A percentile compares a stretch with the other conserved stretches of the same genome.
phyloP scores from a whole-genome alignment of 495 filamentous ascomycete species.

The Parathielavia hyrcaniae region DNA sequence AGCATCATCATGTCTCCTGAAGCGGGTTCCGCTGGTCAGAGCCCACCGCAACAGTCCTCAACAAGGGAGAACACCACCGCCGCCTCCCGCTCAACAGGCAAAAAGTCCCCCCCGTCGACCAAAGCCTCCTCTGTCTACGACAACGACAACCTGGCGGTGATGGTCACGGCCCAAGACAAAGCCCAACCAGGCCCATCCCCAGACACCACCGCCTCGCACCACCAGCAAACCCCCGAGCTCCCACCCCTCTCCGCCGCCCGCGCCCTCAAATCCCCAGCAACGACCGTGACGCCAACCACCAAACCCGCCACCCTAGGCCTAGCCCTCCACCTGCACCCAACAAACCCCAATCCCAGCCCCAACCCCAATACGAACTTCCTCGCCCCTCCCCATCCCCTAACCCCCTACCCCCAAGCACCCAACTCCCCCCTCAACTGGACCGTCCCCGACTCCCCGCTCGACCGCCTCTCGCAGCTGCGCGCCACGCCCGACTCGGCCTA shows the following conservation, averaged over 20 bases:
- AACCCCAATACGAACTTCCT: slow-evolving; percentile 3
- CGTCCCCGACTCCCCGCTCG: slow-evolving; percentile 16
- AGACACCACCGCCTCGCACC: neutral
- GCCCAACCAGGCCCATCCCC: neutral
- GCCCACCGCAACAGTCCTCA: neutral
- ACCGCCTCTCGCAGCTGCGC: slow-evolving; percentile 21
- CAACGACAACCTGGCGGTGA: slow-evolving; percentile 7
- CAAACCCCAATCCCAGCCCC: neutral
- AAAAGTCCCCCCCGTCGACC: slow-evolving; percentile 10
- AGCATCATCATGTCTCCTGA: slow-evolving; percentile 7
- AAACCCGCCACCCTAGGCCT: slow-evolving; percentile 10
- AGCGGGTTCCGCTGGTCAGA: neutral
- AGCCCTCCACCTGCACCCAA: slow-evolving; percentile 3
- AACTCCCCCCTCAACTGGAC: slow-evolving; percentile 7
- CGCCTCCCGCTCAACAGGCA: neutral
- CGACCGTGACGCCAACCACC: neutral
- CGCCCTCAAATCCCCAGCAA: neutral
- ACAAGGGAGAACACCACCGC: neutral
- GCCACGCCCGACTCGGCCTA: slow-evolving; percentile 24
- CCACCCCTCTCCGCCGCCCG: slow-evolving; percentile 12
- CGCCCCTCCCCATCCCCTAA: neutral
- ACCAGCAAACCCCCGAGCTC: neutral
- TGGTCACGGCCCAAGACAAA: neutral
- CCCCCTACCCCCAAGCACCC: neutral
- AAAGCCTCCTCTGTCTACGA: slow-evolving; percentile 19